Evolutionary conservation across 345 rosid species (phyloP), one percentile per base, ranked within the genome.

Genomic region (Aquilaria malaccensis): DNA sequence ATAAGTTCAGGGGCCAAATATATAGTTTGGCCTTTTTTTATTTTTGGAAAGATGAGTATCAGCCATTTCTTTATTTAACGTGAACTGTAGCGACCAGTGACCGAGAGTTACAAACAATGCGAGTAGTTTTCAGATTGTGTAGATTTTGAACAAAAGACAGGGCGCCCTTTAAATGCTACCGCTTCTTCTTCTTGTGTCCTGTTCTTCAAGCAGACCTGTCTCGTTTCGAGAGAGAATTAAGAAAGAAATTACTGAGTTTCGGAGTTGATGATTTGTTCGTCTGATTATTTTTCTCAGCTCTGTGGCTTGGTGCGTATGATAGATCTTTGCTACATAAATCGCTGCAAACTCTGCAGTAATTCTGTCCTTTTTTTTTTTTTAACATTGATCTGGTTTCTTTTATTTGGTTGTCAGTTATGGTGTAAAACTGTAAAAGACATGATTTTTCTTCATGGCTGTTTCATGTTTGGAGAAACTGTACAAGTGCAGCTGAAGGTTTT

Each of bases 151-250:
- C 74, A 59, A 74, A 72, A 74, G 84, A 75, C 81, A 74, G 61
- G 76, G 66, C 77, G 68, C 80, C 71, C 80, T 53, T 72, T 70
- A 61, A 69, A 80, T 72, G 74, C 70, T 68, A 77, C 74, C 79
- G 72, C 49, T 67, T 77, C 79, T 22, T 0, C 22, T 22, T 22
- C 43, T 37, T 37, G 43, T 76, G 81, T 74, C 91, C 71, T 72
- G 63, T 67, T 45, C 0, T 56, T 61, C 60, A 66, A 60, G 47
- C 65, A 66, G 65, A 55, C 51, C 57, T 59, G 59, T 63, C 67
- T 67, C 61, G 72, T 72, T 74, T 71, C 11, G 54, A 63, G 62
- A 52, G 65, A 53, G 76, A 64, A 57, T 63, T 62, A 61, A 70
- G 71, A 62, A 52, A 37, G 7, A 9, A 37, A 37, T 37, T 9